Evolutionary conservation across 345 rosid genomes (phyloP).

Genomic region (Aegle marmelos): DNA sequence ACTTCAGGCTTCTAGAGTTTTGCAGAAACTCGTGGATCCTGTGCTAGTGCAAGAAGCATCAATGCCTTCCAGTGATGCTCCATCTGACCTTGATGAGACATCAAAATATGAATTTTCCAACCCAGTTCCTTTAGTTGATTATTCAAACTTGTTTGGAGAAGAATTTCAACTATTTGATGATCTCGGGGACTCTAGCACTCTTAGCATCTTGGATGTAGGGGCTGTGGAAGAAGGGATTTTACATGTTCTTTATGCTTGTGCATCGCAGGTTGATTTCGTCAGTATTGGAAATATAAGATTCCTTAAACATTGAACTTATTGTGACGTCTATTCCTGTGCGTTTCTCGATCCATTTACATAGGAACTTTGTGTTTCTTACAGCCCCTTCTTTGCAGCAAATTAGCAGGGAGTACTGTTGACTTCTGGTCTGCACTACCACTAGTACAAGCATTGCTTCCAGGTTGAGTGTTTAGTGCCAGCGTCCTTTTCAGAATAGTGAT

Average conservation of each 20-base stretch:
- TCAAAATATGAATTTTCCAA: conserved; percentile 37
- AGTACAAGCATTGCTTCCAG: conserved; percentile 78
- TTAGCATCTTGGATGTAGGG: conserved; percentile 57
- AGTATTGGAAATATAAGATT: conserved; percentile 18
- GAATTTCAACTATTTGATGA: conserved; percentile 52
- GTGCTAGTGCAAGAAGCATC: conserved; percentile 34
- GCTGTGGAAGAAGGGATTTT: conserved; percentile 85
- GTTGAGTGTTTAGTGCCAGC: conserved; percentile 29
- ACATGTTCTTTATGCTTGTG: conserved; percentile 83
- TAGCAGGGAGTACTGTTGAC: conserved; percentile 54
- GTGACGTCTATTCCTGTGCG: conserved; percentile 16
- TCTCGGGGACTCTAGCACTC: conserved; percentile 48
- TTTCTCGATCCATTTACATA: conserved; percentile 22
- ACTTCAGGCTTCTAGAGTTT: conserved; percentile 59
- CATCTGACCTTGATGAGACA: conserved; percentile 40
- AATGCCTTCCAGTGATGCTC: conserved; percentile 27
- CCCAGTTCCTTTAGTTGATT: conserved; percentile 44
- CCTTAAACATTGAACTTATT: conserved; percentile 4
- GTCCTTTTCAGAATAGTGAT: conserved; percentile 9
- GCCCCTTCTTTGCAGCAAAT: conserved; percentile 63
- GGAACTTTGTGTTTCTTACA: conserved; percentile 28
- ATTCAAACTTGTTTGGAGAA: conserved; percentile 73
- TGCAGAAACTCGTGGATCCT: conserved; percentile 57
- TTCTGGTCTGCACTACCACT: conserved; percentile 79
- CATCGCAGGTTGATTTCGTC: conserved; percentile 67